Conservation (phyloP, 2,329 filamentous ascomycete genomes). For the Graphilbum sp. region DNA sequence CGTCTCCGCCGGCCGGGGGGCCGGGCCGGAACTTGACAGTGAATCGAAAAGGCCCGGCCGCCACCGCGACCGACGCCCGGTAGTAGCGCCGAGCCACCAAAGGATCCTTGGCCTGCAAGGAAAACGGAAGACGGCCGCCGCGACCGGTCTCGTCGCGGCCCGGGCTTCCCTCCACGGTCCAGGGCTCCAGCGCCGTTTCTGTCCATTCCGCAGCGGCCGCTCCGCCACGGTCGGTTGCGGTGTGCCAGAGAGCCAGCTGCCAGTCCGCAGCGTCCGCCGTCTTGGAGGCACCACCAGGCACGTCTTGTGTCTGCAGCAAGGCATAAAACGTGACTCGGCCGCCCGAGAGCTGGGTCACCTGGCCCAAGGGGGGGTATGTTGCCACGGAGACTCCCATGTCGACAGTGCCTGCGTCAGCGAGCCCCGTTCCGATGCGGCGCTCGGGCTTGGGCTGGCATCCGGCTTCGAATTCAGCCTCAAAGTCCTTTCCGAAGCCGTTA, state of each 20-base stretch:
- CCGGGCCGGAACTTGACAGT: conserved; percentile 50
- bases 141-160: too few species aligned
- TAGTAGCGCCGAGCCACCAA: conserved; percentile 34
- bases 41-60: conserved; percentile 35
- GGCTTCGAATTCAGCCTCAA: not conserved
- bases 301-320: conserved; percentile 46
- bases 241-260: conserved; percentile 63
- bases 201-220: conserved; percentile 21
- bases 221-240: conserved; percentile 8
- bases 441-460: not conserved
- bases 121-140: conserved; percentile 11
- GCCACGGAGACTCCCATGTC: conserved; percentile 5
- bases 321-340: conserved; percentile 44
- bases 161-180: conserved; percentile 3
- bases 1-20: conserved; percentile 50
- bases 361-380: conserved; percentile 56
- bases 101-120: conserved; percentile 28
- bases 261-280: too few species aligned
- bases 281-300: conserved; percentile 20
- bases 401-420: not conserved
- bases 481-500: not conserved
- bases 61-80: conserved; percentile 23
- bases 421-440: not conserved
- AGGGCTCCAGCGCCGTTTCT: conserved; percentile 29
- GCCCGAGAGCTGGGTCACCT: conserved; percentile 45